Evolutionary conservation across 2,329 filamentous ascomycete species (phyloP).

Genomic region (Keithomyces neogunnii): DNA sequence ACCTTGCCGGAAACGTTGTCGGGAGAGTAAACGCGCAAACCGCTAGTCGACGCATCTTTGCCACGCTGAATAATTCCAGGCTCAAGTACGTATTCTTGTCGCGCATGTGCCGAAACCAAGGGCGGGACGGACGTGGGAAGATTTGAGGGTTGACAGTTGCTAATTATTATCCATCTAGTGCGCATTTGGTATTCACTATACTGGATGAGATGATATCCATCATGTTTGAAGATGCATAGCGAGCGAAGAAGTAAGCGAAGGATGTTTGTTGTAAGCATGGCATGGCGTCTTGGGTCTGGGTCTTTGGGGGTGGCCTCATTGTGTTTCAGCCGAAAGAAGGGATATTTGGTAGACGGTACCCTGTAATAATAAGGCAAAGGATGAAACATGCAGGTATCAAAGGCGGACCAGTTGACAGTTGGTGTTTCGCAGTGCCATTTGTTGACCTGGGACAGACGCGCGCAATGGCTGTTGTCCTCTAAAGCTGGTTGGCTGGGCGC

Average conservation of each 20-base stretch:
- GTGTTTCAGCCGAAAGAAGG: no score
- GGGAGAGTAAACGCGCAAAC: slow-evolving; percentile 85
- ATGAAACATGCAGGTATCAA: no score
- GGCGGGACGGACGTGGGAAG: background rate
- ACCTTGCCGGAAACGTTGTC: slow-evolving; percentile 87
- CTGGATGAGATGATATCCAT: slow-evolving; percentile 62
- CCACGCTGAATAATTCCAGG: slow-evolving; percentile 81
- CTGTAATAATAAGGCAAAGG: no score
- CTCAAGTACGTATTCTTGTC: slow-evolving; percentile 58
- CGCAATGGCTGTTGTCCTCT: no score
- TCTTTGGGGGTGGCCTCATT: no score
- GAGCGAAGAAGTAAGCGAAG: background rate
- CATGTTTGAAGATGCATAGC: slow-evolving; percentile 42
- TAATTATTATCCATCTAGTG: slow-evolving; percentile 20
- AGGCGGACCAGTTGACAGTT: no score
- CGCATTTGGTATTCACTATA: slow-evolving; percentile 62
- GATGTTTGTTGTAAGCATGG: slow-evolving; percentile 1
- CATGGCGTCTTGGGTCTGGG: slow-evolving; percentile 2
- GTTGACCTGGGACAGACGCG: no score
- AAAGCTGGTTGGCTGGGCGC: no score
- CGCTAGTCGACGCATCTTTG: slow-evolving; percentile 81
- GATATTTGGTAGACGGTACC: no score
- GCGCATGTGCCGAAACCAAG: background rate
- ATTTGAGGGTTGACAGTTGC: background rate
- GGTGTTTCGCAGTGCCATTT: no score